These are phyloP conservation scores for Talaromyces verruculosus DNA, from an alignment of 2,329 filamentous ascomycete genomes.

Conservation along the genomic window DNA sequence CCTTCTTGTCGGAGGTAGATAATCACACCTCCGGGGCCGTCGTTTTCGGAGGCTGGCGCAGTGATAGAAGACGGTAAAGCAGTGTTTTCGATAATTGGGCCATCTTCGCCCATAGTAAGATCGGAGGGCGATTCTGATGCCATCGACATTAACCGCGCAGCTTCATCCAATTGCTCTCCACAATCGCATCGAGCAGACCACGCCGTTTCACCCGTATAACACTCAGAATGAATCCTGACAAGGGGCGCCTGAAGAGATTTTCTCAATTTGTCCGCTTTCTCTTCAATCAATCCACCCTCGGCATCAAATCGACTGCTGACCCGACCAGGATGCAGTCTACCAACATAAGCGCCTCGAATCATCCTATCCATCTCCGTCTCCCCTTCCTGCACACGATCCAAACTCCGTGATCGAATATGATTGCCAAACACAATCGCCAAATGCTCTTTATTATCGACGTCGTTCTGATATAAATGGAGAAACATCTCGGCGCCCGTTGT, in stretches of 20 bases:
- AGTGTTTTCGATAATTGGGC: conserved; percentile 27
- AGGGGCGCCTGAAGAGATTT: conserved; percentile 57
- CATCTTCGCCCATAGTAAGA: conserved; percentile 21
- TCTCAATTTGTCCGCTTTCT: background rate
- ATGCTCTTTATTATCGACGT: conserved; percentile 91
- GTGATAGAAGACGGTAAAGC: conserved; percentile 25
- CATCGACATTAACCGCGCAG: conserved; percentile 85
- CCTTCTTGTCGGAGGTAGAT: conserved; percentile 96
- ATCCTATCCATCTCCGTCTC: conserved; percentile 65
- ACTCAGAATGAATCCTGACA: conserved; percentile 95
- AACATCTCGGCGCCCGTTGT: conserved; percentile 94
- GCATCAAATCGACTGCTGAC: conserved; percentile 68
- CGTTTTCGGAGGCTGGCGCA: conserved; percentile 44
- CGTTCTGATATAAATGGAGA: conserved; percentile 89
- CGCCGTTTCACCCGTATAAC: conserved; percentile 96
- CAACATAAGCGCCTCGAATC: conserved; percentile 90
- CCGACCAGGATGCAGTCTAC: conserved; percentile 80
- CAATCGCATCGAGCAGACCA: conserved; percentile 98
- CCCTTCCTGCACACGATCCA: conserved; percentile 46
- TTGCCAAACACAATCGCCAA: conserved; percentile 94
- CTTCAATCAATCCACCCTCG: conserved; percentile 24
- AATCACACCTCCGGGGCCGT: conserved; percentile 75
- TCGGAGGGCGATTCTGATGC: conserved; percentile 42
- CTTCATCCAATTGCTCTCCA: conserved; percentile 95
- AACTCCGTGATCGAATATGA: conserved; percentile 70